phyloP scores from a whole-genome alignment of 108 stramenopile genomes.

The Nitzschia sp. region DNA sequence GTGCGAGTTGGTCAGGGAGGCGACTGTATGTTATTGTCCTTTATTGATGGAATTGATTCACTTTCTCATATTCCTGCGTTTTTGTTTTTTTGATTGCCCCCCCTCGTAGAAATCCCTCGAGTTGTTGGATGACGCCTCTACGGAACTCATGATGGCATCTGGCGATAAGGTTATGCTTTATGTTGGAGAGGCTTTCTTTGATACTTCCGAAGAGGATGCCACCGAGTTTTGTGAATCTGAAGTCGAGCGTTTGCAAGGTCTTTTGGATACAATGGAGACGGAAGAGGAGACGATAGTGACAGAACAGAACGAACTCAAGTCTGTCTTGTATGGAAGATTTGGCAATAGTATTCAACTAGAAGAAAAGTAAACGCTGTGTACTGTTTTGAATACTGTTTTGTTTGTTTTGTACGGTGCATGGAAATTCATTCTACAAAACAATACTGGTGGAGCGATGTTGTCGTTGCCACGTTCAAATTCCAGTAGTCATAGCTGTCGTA shows the following conservation, averaged over 20 bases:
- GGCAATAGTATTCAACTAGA: slow-evolving; percentile 89
- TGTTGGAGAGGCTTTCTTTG: slow-evolving; percentile 86
- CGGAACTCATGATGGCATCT: slow-evolving; percentile 90
- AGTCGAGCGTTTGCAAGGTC: slow-evolving; percentile 72
- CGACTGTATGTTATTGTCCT: not conserved
- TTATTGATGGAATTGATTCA: not conserved
- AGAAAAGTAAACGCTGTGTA: slow-evolving; percentile 25
- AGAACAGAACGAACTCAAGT: slow-evolving; percentile 75
- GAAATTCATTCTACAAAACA: slow-evolving; percentile 4
- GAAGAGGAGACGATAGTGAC: slow-evolving; percentile 73
- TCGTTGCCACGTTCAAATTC: no score
- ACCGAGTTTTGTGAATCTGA: slow-evolving; percentile 84
- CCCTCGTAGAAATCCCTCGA: slow-evolving; percentile 65
- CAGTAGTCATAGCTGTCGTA: no score
- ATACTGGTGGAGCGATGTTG: not conserved
- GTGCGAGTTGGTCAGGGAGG: not conserved
- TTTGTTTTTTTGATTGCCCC: slow-evolving; percentile 6
- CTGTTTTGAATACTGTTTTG: not conserved
- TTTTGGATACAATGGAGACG: slow-evolving; percentile 55
- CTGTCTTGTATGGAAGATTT: slow-evolving; percentile 83
- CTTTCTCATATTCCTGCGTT: not conserved
- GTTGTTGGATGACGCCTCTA: slow-evolving; percentile 90
- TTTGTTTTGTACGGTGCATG: not conserved
- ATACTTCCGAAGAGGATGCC: slow-evolving; percentile 81
- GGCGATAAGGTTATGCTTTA: slow-evolving; percentile 68